Evolutionary conservation across 2,329 filamentous ascomycete species (phyloP).

Genomic region (Eutypa lata): DNA sequence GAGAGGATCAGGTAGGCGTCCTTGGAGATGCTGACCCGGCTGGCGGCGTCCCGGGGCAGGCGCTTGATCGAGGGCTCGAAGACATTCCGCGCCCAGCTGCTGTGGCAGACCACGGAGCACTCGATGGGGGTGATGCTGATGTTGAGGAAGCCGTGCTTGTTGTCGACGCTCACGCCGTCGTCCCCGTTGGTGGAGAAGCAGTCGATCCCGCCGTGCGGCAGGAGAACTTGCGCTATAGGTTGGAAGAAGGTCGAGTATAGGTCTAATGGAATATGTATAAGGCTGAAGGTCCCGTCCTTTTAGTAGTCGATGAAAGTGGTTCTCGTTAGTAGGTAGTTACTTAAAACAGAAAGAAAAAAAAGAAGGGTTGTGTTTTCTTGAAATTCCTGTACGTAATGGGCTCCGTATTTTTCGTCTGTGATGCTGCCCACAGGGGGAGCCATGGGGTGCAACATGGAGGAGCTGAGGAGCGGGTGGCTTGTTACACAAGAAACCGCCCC

Average conservation of each 20-base stretch:
- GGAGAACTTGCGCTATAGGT: conserved; percentile 79
- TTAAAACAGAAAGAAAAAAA: too few species aligned
- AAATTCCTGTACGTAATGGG: background rate
- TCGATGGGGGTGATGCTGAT: conserved; percentile 90
- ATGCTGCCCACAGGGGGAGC: background rate
- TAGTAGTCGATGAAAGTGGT: background rate
- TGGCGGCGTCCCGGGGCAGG: conserved; percentile 53
- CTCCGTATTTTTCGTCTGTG: background rate
- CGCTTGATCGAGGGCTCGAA: conserved; percentile 69
- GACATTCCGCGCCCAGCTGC: conserved; percentile 67
- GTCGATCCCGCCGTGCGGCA: conserved; percentile 54
- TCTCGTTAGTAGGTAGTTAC: too few species aligned
- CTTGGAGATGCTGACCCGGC: conserved; percentile 67
- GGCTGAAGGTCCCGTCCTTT: conserved; percentile 79
- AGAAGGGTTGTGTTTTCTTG: background rate
- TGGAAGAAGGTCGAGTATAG: conserved; percentile 78
- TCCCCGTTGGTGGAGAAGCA: conserved; percentile 30
- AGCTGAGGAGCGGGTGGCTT: background rate
- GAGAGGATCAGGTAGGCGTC: conserved; percentile 88
- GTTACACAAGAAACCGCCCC: conserved; percentile 5
- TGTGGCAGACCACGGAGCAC: conserved; percentile 87
- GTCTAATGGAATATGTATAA: conserved; percentile 85
- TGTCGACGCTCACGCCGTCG: conserved; percentile 47
- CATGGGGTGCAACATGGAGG: too few species aligned
- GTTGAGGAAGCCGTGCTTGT: conserved; percentile 81